These are phyloP conservation scores for Gymnopilus junonius DNA, from an alignment of 768 basidiomycete species.

Conservation along the genomic window DNA sequence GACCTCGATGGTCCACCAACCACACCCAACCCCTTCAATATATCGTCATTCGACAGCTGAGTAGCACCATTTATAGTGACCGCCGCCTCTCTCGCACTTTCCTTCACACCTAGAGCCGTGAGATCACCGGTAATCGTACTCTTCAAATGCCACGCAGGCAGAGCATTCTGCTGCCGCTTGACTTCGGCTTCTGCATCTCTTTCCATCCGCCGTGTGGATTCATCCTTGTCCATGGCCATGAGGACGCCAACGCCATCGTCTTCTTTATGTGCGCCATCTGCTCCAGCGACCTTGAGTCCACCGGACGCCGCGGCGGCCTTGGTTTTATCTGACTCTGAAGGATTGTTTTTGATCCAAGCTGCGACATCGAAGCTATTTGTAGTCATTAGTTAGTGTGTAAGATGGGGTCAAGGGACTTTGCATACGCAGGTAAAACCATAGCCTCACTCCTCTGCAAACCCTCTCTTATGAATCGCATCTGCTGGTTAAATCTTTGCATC, in stretches of 20 bases:
- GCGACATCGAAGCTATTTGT: constrained; percentile 75
- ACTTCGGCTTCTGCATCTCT: constrained; percentile 82
- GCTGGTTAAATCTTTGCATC: constrained; percentile 94
- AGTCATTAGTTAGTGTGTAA: constrained; percentile 3
- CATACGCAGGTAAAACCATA: constrained; percentile 83
- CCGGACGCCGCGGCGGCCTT: constrained; percentile 53
- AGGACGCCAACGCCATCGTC: constrained; percentile 87
- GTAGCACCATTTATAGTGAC: constrained; percentile 22
- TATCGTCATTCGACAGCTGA: constrained; percentile 68
- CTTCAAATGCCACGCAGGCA: constrained; percentile 95
- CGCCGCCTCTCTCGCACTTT: constrained; percentile 58
- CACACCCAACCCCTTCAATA: constrained; percentile 69
- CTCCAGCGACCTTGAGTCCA: constrained; percentile 76
- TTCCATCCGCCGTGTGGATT: constrained; percentile 71
- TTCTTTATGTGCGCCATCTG: constrained; percentile 59
- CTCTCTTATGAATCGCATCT: constrained; percentile 87
- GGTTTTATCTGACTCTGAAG: constrained; percentile 64
- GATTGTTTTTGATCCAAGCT: constrained; percentile 79
- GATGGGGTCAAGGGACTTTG: constrained; percentile 18
- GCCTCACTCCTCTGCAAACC: constrained; percentile 88
- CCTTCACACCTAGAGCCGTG: constrained; percentile 83
- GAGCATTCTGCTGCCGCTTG: constrained; percentile 87
- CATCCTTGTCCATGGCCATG: constrained; percentile 88
- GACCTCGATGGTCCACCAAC: constrained; percentile 40
- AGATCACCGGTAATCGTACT: constrained; percentile 94